Base-by-base conservation (phyloP, 1,284 basidiomycete species). In the Coniferiporia sulphurascens region DNA sequence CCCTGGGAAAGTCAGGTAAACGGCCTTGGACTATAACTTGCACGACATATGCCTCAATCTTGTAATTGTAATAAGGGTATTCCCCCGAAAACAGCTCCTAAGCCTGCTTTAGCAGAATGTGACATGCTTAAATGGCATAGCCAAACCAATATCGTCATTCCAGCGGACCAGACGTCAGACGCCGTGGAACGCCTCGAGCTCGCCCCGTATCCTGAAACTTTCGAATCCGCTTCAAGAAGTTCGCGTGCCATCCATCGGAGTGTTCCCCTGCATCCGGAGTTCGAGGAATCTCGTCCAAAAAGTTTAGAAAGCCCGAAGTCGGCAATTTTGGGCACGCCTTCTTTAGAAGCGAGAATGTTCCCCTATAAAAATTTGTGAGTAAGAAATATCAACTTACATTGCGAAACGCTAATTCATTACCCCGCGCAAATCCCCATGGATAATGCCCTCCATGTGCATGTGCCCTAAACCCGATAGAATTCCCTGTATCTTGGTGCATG, bases 351-450 rank as follows among this genome's bases (percentile, higher is more conserved):
- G n/a, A 52, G 35, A 17, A 52, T 52, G 21, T 52, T 52, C 12
- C 21, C 51, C 51, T 52, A 13, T 4, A 15, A 2, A 7, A 7
- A 17, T 41, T 34, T 15, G 35, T 41, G 19, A 36, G 17, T 41
- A 36, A 38, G 15, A 7, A n/a, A 3, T 3, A n/a, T 52, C 35
- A 17, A 12, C 1, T 6, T 34, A 27, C 4, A 36, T 27, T 38
- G 44, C 44, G 3, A 21, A 46, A 8, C 17, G 3, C 9, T 46
- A 46, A 3, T 27, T 27, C 27, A 41, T 55, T 52, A 62, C 61
- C 2, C 57, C 61, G 21, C 61, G 52, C 7, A 62, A 19, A 38
- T 62, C 61, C 4, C 58, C 53, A 38, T 62, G 61, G 34, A 62
- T 49, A 7, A 62, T 35, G 1, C 49, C 50, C 1, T 38, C 48